Evolutionary conservation across 1,284 basidiomycete species (phyloP).

Genomic region (Volvariella surrecta): DNA sequence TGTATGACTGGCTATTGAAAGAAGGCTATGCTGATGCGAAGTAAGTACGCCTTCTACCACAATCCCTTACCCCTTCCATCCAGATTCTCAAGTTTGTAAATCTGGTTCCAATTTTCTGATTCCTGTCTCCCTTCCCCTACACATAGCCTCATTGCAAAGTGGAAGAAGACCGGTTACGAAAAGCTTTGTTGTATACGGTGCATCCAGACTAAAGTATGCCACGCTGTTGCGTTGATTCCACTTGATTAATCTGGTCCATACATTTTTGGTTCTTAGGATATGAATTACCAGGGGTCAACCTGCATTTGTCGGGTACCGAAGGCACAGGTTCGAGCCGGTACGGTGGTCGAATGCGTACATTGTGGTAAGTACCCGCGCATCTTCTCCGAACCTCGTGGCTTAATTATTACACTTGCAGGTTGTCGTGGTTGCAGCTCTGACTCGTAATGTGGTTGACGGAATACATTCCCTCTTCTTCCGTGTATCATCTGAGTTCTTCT

Average conservation of each 20-base stretch:
- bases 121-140: background rate
- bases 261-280: slow-evolving; percentile 54
- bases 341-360: slow-evolving; percentile 95
- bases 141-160: slow-evolving; percentile 90
- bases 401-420: slow-evolving; percentile 31
- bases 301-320: slow-evolving; percentile 98
- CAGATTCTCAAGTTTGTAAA: background rate
- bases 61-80: slow-evolving; percentile 3
- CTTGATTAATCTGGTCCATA: slow-evolving; percentile 4
- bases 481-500: slow-evolving; percentile 3
- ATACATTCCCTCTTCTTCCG: slow-evolving; percentile 3
- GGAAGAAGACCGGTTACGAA: slow-evolving; percentile 99
- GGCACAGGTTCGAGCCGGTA: slow-evolving; percentile 83
- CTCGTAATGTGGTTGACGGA: slow-evolving; percentile 33
- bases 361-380: slow-evolving; percentile 63
- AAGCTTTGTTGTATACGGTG: slow-evolving; percentile 96
- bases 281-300: slow-evolving; percentile 99
- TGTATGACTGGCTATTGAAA: slow-evolving; percentile 98
- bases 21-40: slow-evolving; percentile 97
- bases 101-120: background rate
- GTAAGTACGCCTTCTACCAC: slow-evolving; percentile 48
- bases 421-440: slow-evolving; percentile 83
- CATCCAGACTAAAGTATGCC: slow-evolving; percentile 83
- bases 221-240: slow-evolving; percentile 7
- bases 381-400: slow-evolving; percentile 7